These are phyloP conservation scores for Dianthus caryophyllus DNA, from an alignment of 148 eudicot genomes.

Conservation along the genomic window DNA sequence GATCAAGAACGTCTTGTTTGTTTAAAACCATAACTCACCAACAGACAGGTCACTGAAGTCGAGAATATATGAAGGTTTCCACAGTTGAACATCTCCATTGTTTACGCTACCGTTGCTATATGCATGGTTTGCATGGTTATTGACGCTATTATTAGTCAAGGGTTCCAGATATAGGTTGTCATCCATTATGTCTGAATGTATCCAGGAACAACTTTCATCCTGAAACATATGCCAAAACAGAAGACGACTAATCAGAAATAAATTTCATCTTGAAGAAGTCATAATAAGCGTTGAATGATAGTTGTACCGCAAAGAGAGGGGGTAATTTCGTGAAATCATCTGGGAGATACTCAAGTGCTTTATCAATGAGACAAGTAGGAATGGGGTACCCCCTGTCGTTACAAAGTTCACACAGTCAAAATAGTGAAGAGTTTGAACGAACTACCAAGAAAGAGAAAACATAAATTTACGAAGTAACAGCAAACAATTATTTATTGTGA, in stretches of 20 bases:
- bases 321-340: constrained; percentile 50
- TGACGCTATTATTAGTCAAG: constrained; percentile 24
- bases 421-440: background rate
- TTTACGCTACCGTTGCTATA: constrained; percentile 25
- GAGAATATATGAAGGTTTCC: constrained; percentile 70
- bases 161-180: constrained; percentile 76
- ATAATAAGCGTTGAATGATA: background rate
- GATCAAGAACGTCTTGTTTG: background rate
- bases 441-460: background rate
- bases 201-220: constrained; percentile 65
- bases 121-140: constrained; percentile 22
- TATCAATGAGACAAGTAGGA: constrained; percentile 62
- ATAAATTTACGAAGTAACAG: background rate
- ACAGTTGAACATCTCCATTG: constrained; percentile 26
- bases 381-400: constrained; percentile 83
- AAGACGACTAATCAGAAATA: background rate
- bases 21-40: constrained; percentile 44
- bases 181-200: constrained; percentile 95
- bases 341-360: constrained; percentile 68
- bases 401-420: constrained; percentile 18
- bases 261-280: background rate
- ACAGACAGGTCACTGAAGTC: constrained; percentile 82
- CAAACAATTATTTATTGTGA: background rate
- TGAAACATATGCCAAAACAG: constrained; percentile 23
- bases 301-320: constrained; percentile 50